Conservation (phyloP, 345 rosid genomes). For the Melaleuca alternifolia region DNA sequence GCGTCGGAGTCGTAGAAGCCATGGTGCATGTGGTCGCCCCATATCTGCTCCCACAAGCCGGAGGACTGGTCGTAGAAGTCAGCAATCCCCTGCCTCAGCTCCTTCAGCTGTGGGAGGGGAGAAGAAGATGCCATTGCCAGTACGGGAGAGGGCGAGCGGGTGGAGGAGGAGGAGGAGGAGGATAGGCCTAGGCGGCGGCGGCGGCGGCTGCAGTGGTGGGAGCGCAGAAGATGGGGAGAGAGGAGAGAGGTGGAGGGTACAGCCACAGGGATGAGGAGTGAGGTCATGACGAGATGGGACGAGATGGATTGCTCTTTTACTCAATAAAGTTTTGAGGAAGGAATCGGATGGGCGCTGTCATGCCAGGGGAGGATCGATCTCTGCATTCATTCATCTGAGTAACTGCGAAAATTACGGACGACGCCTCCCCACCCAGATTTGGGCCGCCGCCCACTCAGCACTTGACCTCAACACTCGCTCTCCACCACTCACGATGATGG, state of each 20-base stretch:
- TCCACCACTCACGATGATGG: neutral
- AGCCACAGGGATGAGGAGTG: neutral
- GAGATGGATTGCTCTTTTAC: too few relatives aligned
- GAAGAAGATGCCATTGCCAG: neutral
- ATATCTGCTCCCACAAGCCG: conserved; percentile 66
- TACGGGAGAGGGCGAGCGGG: neutral
- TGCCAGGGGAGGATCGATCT: neutral
- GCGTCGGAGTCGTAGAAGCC: conserved; percentile 59
- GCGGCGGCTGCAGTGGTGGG: neutral
- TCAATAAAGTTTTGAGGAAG: too few relatives aligned
- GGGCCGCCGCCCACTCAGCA: too few relatives aligned
- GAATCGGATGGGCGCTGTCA: too few relatives aligned
- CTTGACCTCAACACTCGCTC: neutral
- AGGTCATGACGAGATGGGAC: neutral
- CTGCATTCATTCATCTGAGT: neutral
- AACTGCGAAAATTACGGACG: too few relatives aligned
- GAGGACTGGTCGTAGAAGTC: conserved; percentile 90
- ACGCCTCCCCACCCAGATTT: too few relatives aligned
- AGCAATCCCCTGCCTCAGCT: conserved; percentile 56
- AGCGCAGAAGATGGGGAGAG: neutral
- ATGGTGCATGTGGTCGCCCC: conserved; percentile 99
- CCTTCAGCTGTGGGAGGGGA: neutral
- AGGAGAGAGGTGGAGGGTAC: neutral
- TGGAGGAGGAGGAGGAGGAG: neutral
- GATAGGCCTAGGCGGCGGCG: neutral